Base-by-base conservation (phyloP, 768 basidiomycete genomes). In the Auricularia sp. region DNA sequence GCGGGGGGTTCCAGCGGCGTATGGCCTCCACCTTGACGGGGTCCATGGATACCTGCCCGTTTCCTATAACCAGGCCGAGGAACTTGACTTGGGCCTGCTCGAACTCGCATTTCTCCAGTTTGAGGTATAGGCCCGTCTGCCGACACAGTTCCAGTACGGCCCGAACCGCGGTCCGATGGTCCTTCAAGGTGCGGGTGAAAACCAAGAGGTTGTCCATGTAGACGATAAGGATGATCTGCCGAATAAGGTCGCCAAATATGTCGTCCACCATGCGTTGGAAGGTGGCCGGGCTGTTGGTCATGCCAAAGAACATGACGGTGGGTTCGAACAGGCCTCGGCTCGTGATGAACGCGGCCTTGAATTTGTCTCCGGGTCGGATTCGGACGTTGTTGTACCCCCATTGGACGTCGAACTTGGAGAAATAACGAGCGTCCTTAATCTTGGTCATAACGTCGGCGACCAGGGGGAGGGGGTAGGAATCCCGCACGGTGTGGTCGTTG, bases 31-130 rank as follows among this genome's bases (percentile, higher is more conserved):
- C 67, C 69, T 83, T 84, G 7, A 64, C 67, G 1, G 71, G 70
- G 62, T 77, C 73, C 78, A 82, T 81, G 18, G 44, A 36, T 44
- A 80, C 66, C 29, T 72, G 70, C 7, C 72, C 67, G 3, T 69
- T 64, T 12, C 65, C 53, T 61, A 82, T 67, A 47, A 81, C 67
- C 65, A 75, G 77, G 3, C 81, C 78, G 0, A 82, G 72, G 70
- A 77, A 81, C 59, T 78, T 74, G 11, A 81, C 75, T 16, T 72
- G 64, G 4, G 69, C 39, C 7, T 68, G 66, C 67, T 78, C 70
- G 64, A 79, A 81, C 60, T 75, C 71, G 66, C 77, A 79, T 66
- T 80, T 80, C 61, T 77, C 71, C 0, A 71, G 70, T 66, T 77
- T 76, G 1, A 66, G 71, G 62, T 63, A 78, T 8, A 80, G 72